phyloP scores from a whole-genome alignment of 768 basidiomycete species.

The Lyophyllum semitale region DNA sequence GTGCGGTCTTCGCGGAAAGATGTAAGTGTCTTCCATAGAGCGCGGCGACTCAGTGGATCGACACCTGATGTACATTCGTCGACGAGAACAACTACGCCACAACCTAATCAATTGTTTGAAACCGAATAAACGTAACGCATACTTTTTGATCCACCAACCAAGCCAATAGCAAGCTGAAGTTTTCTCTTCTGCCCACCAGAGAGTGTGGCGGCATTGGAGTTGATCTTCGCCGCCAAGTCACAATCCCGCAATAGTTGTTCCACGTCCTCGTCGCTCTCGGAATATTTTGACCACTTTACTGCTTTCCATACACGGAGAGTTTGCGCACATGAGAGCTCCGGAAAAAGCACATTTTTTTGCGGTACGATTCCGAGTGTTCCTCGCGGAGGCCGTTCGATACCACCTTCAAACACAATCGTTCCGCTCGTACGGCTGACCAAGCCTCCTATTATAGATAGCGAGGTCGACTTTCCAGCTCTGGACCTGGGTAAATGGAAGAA shows the following conservation, averaged over 20 bases:
- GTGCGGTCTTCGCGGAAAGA: conserved; percentile 66
- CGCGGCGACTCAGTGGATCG: conserved; percentile 76
- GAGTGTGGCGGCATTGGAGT: conserved; percentile 64
- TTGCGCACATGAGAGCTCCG: conserved; percentile 73
- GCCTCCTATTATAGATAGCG: conserved; percentile 66
- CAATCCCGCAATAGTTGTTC: conserved; percentile 70
- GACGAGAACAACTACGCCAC: conserved; percentile 48
- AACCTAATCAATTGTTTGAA: neutral
- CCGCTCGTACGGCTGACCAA: conserved; percentile 63
- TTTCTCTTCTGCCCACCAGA: conserved; percentile 85
- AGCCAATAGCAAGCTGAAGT: conserved; percentile 78
- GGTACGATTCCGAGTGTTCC: conserved; percentile 78
- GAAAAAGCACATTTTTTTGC: conserved; percentile 82
- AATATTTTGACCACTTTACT: conserved; percentile 61
- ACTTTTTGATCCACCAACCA: conserved; percentile 77
- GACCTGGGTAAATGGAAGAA: neutral
- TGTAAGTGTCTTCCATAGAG: conserved; percentile 76
- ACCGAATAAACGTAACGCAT: conserved; percentile 17
- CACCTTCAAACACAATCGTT: conserved; percentile 56
- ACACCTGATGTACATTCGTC: conserved; percentile 81
- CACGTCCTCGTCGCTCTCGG: conserved; percentile 53
- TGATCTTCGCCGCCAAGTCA: conserved; percentile 69
- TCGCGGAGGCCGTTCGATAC: conserved; percentile 52
- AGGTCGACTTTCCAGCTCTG: conserved; percentile 79
- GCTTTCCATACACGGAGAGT: conserved; percentile 73